These are phyloP conservation scores for Dittrichia graveolens DNA, from an alignment of 129 eudicot species.

Conservation along the genomic window DNA sequence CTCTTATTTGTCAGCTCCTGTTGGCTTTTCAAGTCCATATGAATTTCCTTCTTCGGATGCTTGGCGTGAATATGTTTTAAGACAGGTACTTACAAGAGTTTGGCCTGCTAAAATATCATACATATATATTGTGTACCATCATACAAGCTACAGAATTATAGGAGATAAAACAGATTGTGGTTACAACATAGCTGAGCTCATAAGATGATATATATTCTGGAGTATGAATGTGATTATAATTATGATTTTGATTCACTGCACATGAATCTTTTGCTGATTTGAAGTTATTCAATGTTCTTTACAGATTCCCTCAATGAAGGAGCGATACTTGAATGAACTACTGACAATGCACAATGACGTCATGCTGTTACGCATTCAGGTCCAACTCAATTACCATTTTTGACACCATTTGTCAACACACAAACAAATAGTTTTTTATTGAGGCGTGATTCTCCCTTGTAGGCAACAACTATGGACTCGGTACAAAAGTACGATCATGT, in stretches of 20 bases:
- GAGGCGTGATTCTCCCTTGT: constrained; percentile 6
- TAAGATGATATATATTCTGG: too few species aligned
- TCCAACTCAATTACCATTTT: constrained; percentile 17
- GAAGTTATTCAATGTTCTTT: constrained; percentile 13
- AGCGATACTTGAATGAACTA: constrained; percentile 2
- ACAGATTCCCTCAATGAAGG: constrained; percentile 22
- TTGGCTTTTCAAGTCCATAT: not conserved
- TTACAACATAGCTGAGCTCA: too few species aligned
- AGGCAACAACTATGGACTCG: constrained; percentile 6
- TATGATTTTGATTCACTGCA: too few species aligned
- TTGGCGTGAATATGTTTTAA: constrained; percentile 24
- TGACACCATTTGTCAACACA: not conserved
- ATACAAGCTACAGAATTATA: too few species aligned
- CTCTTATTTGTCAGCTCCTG: constrained; percentile 22
- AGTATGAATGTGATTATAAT: too few species aligned
- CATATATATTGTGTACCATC: too few species aligned
- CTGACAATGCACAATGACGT: not conserved
- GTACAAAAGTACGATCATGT: not conserved
- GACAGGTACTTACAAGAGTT: constrained; percentile 23
- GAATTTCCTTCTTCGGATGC: constrained; percentile 4
- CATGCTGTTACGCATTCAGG: not conserved
- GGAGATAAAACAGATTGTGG: too few species aligned
- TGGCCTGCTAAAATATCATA: not conserved
- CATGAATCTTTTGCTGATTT: not conserved
- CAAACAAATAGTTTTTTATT: constrained; percentile 7